These are phyloP conservation scores for Alternaria sp. DNA, from an alignment of 2,329 filamentous ascomycete species.

Conservation along the genomic window DNA sequence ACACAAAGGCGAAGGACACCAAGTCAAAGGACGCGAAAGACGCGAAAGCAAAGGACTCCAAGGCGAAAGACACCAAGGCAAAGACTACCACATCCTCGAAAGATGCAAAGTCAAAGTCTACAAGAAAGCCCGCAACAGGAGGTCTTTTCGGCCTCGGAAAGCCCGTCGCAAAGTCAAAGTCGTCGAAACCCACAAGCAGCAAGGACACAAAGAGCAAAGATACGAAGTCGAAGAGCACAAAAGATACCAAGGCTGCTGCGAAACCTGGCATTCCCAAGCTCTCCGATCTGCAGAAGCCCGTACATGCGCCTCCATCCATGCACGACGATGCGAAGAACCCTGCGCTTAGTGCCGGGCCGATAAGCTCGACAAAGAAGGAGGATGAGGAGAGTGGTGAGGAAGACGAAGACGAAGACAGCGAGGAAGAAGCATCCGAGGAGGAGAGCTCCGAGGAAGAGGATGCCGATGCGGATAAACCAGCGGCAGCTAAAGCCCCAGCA, in stretches of 20 bases:
- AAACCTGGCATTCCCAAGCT: constrained; percentile 22
- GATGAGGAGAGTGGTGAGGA: constrained; percentile 8
- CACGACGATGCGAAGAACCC: constrained; percentile 34
- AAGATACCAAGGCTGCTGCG: not conserved
- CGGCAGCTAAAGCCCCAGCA: not conserved
- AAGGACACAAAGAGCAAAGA: constrained; percentile 5
- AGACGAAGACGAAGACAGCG: constrained; percentile 6
- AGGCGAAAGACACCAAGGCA: constrained; percentile 4
- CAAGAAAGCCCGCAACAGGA: constrained; percentile 6
- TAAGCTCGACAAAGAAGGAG: constrained; percentile 18
- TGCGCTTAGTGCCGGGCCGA: constrained; percentile 27
- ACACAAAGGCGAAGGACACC: constrained; percentile 2
- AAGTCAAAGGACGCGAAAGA: constrained; percentile 1
- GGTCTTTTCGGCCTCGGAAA: constrained; percentile 11
- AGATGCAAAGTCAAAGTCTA: constrained; percentile 1
- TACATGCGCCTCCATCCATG: constrained; percentile 31
- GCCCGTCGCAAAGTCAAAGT: constrained; percentile 5
- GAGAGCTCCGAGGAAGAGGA: constrained; percentile 11
- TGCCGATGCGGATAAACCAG: not conserved
- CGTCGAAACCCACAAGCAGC: constrained; percentile 3
- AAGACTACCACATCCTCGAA: not conserved
- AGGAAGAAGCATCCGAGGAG: constrained; percentile 12
- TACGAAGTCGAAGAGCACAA: not conserved
- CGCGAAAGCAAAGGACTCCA: not conserved
- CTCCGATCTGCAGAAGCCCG: constrained; percentile 22